Percentiles rank a stretch among this genome's conserved stretches.
phyloP scores from a whole-genome alignment of 2,329 filamentous ascomycete species.

The Paecilomyces sp. region DNA sequence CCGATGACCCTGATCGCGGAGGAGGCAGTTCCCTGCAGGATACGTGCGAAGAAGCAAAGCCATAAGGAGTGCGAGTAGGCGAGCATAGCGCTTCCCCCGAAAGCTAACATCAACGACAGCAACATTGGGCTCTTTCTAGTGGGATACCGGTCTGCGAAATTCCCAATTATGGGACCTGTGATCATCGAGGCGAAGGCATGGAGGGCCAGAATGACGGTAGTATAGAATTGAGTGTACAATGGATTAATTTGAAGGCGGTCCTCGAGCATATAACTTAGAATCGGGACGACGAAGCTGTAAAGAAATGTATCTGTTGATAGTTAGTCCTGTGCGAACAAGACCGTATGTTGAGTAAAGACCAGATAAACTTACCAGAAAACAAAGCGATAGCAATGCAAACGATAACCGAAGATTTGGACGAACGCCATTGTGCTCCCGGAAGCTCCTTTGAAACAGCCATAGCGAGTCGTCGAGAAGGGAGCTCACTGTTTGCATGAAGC shows the following conservation, averaged over 20 bases:
- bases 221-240: slow-evolving; percentile 9
- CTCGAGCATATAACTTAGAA: slow-evolving; percentile 16
- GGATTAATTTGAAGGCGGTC: slow-evolving; percentile 12
- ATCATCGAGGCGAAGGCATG: slow-evolving; percentile 12
- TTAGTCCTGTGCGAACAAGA: too few species aligned
- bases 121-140: slow-evolving; percentile 8
- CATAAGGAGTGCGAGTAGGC: slow-evolving; percentile 7
- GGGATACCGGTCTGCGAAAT: slow-evolving; percentile 7
- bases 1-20: slow-evolving; percentile 18
- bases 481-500: too few species aligned
- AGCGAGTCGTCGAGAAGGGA: too few species aligned
- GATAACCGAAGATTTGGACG: too few species aligned
- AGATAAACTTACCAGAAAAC: too few species aligned
- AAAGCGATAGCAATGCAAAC: too few species aligned
- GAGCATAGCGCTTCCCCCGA: slow-evolving; percentile 6
- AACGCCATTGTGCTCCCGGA: too few species aligned
- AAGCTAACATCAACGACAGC: slow-evolving; percentile 2
- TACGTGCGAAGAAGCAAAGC: too few species aligned
- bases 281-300: slow-evolving; percentile 10
- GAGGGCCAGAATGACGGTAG: slow-evolving; percentile 9
- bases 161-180: slow-evolving; percentile 5
- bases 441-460: too few species aligned
- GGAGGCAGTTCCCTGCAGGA: slow-evolving; percentile 14
- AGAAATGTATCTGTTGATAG: not conserved
- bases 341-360: too few species aligned